These are phyloP conservation scores for Meyerozyma smithsonii DNA, from an alignment of 1,139 yeast species.

Conservation along the genomic window DNA sequence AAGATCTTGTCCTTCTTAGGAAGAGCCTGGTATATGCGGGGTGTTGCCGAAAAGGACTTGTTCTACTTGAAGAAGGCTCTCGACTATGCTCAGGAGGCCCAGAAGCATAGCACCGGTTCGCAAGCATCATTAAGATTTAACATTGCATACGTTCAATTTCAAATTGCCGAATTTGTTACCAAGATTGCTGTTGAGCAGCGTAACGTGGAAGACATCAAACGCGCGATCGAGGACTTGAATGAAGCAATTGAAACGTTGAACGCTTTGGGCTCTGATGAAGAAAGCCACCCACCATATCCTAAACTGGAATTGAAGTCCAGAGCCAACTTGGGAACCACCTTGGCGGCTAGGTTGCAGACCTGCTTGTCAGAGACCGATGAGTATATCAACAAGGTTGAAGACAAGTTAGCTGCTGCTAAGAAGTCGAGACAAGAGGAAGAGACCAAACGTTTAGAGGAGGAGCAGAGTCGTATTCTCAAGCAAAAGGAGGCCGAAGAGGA, in stretches of 20 bases:
- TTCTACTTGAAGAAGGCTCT: conserved; percentile 58
- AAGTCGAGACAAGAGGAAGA: conserved; percentile 58
- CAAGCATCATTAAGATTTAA: conserved; percentile 62
- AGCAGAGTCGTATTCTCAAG: conserved; percentile 36
- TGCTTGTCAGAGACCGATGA: conserved; percentile 70
- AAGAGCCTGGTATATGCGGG: conserved; percentile 87
- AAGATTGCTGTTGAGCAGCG: conserved; percentile 60
- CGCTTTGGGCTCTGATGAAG: conserved; percentile 51
- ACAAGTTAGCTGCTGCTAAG: conserved; percentile 70
- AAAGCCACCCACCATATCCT: conserved; percentile 66
- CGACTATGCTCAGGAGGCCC: conserved; percentile 58
- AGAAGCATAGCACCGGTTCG: conserved; percentile 29
- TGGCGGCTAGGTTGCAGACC: conserved; percentile 65
- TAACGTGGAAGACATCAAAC: conserved; percentile 55
- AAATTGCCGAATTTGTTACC: conserved; percentile 77
- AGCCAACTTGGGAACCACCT: conserved; percentile 78
- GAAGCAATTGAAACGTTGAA: conserved; percentile 60
- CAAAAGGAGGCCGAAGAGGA: conserved; percentile 45
- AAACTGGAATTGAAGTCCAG: conserved; percentile 77
- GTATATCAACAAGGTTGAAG: conserved; percentile 53
- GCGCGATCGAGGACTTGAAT: conserved; percentile 53
- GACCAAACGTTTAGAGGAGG: conserved; percentile 34
- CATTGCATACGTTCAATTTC: conserved; percentile 79
- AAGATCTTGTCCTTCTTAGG: conserved; percentile 72
- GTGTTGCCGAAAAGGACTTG: conserved; percentile 60